phyloP scores from a whole-genome alignment of 1,139 yeast species.

The Kazachstania sp. region DNA sequence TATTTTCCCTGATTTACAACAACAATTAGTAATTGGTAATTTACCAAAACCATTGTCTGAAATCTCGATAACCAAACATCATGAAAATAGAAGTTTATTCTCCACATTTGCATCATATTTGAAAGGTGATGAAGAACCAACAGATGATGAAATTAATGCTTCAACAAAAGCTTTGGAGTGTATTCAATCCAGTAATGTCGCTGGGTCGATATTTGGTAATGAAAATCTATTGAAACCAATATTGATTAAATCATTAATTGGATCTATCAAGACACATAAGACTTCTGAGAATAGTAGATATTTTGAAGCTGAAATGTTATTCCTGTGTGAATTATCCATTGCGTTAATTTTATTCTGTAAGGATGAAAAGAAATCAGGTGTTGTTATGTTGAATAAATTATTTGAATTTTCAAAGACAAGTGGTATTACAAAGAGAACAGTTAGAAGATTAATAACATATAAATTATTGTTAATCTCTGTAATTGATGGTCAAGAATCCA shows the following conservation, averaged over 20 bases:
- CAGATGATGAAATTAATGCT: slow-evolving; percentile 83
- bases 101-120: slow-evolving; percentile 88
- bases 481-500: slow-evolving; percentile 16
- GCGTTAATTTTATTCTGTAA: slow-evolving; percentile 43
- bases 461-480: slow-evolving; percentile 27
- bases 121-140: slow-evolving; percentile 91
- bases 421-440: slow-evolving; percentile 18
- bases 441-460: slow-evolving; percentile 25
- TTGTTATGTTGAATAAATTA: slow-evolving; percentile 17
- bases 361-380: slow-evolving; percentile 32
- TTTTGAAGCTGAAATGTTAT: slow-evolving; percentile 48
- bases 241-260: slow-evolving; percentile 31
- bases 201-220: slow-evolving; percentile 29
- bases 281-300: slow-evolving; percentile 34
- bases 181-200: slow-evolving; percentile 49
- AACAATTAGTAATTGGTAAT: slow-evolving; percentile 40
- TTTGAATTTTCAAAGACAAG: slow-evolving; percentile 13
- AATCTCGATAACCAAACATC: slow-evolving; percentile 52
- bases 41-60: slow-evolving; percentile 60
- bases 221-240: slow-evolving; percentile 17
- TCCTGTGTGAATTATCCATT: slow-evolving; percentile 47
- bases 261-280: slow-evolving; percentile 24
- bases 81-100: slow-evolving; percentile 62
- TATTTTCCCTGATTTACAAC: slow-evolving; percentile 56
- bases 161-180: slow-evolving; percentile 80